These are phyloP conservation scores for Trichoderma citrinoviride DNA, from an alignment of 2,329 filamentous ascomycete genomes.

Conservation along the genomic window DNA sequence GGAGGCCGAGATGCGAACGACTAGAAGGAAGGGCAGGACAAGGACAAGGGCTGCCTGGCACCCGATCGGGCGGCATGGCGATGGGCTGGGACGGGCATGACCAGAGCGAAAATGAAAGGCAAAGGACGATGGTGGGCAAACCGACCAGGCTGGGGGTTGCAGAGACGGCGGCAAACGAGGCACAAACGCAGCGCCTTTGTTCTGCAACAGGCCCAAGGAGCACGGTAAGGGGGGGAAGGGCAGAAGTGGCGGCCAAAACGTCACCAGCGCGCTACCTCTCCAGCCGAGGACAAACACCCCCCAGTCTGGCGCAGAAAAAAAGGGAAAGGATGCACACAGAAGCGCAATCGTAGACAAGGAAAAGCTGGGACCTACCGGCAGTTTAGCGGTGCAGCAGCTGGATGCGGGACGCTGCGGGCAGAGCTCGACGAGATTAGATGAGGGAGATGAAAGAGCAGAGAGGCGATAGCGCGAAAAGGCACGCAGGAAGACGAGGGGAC, in stretches of 20 bases:
- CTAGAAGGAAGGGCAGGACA: constrained; percentile 11
- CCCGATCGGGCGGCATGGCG: constrained; percentile 19
- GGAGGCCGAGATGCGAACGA: constrained; percentile 22
- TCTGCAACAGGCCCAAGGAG: background rate
- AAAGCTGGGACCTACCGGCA: constrained; percentile 12
- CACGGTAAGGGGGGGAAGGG: background rate
- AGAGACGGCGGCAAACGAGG: constrained; percentile 16
- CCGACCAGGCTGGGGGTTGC: constrained; percentile 2
- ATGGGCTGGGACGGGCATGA: constrained; percentile 12
- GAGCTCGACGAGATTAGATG: constrained; percentile 16
- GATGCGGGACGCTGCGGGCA: constrained; percentile 4
- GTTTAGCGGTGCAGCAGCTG: background rate
- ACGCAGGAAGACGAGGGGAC: background rate
- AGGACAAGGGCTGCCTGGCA: constrained; percentile 20
- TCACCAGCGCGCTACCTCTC: constrained; percentile 15
- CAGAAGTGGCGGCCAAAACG: constrained; percentile 15
- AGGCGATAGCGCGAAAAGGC: background rate
- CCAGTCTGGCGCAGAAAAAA: background rate
- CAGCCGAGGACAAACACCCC: constrained; percentile 8
- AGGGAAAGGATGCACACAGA: background rate
- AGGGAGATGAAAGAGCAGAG: constrained; percentile 11
- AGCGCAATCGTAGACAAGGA: background rate
- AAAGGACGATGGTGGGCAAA: background rate
- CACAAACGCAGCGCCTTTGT: background rate
- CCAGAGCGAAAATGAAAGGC: background rate